These are phyloP conservation scores for Chrysanthemum makinoi DNA, from an alignment of 129 eudicot genomes.

Conservation along the genomic window DNA sequence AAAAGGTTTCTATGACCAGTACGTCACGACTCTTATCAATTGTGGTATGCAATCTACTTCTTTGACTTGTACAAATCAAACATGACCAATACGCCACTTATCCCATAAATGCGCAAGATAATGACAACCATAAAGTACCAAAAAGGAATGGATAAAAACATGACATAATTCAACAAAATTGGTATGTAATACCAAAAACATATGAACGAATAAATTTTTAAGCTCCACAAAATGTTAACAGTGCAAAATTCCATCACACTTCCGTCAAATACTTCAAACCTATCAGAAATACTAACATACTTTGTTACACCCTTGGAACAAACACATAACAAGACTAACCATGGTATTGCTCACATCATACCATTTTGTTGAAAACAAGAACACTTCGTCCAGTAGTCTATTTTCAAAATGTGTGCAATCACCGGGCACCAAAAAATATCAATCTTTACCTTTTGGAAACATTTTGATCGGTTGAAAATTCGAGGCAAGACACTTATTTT, in stretches of 20 bases:
- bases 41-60: not conserved
- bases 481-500: too few relatives aligned
- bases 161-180: too few relatives aligned
- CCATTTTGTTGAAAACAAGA: not conserved
- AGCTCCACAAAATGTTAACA: not conserved
- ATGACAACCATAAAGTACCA: not conserved
- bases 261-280: too few relatives aligned
- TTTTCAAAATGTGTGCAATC: too few relatives aligned
- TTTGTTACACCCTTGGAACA: not conserved
- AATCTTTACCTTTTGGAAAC: too few relatives aligned
- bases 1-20: too few relatives aligned
- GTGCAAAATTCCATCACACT: too few relatives aligned
- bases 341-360: not conserved
- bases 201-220: not conserved
- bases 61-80: not conserved
- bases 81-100: not conserved
- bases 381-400: too few relatives aligned
- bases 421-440: too few relatives aligned
- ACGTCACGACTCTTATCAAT: too few relatives aligned
- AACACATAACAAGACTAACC: not conserved
- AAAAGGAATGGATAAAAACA: not conserved
- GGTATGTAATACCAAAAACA: not conserved
- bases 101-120: not conserved
- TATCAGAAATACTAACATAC: too few relatives aligned
- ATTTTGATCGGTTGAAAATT: too few relatives aligned